Percentiles rank a stretch among this genome's conserved stretches.
Conservation (phyloP, 192 early-diverging fungal genomes). For the Obelidium mucronatum region DNA sequence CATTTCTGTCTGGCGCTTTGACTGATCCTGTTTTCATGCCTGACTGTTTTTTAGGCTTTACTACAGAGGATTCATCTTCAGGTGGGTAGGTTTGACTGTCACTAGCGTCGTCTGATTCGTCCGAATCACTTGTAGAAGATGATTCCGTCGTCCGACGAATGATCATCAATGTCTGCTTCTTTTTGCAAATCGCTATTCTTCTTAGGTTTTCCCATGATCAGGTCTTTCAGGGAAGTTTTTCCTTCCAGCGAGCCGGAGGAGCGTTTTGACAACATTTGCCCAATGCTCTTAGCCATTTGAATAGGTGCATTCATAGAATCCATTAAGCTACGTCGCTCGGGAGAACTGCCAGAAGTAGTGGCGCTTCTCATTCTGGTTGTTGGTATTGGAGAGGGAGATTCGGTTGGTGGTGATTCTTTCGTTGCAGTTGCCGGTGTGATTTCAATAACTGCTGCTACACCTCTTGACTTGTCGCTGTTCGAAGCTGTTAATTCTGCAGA, state of each 20-base stretch:
- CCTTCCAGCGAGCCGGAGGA: background rate
- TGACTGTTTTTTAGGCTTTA: background rate
- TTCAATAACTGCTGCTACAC: background rate
- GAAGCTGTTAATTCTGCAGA: too few relatives aligned
- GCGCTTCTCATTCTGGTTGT: background rate
- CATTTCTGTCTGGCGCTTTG: background rate
- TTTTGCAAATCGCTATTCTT: background rate
- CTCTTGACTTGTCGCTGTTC: too few relatives aligned
- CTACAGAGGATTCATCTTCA: background rate
- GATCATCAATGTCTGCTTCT: slow-evolving; percentile 18
- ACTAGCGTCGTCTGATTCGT: background rate
- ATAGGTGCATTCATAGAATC: background rate
- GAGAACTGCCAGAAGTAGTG: background rate
- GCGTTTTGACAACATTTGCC: background rate
- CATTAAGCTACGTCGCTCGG: background rate
- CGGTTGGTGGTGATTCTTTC: too few relatives aligned
- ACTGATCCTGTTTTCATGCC: background rate
- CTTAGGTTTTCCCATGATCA: background rate
- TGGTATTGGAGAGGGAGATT: background rate
- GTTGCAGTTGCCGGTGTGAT: background rate
- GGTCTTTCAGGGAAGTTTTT: slow-evolving; percentile 4
- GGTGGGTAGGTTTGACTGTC: background rate
- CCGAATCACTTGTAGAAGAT: background rate
- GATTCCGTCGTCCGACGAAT: background rate
- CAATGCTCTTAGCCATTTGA: background rate